These are phyloP conservation scores for Fraxinus nigra DNA, from an alignment of 305 asterid species.

Conservation along the genomic window DNA sequence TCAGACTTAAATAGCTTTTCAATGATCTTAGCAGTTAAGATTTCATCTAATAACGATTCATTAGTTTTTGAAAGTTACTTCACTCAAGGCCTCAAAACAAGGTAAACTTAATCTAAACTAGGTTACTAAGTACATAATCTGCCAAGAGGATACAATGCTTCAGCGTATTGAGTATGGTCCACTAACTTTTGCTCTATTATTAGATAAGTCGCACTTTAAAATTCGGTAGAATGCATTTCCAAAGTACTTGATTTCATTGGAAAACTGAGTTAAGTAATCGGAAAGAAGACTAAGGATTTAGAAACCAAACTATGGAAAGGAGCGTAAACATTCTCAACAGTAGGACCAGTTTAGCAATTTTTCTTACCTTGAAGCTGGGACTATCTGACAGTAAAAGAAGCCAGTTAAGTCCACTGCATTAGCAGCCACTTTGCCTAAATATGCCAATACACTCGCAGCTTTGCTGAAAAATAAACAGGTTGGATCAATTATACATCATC, in stretches of 20 bases:
- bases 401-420: conserved; percentile 74
- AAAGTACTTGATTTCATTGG: background rate
- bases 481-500: conserved; percentile 8
- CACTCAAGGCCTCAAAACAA: background rate
- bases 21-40: background rate
- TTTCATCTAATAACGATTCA: background rate
- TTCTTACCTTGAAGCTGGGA: conserved; percentile 47
- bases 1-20: background rate
- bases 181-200: background rate
- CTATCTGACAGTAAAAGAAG: conserved; percentile 62
- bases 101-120: background rate
- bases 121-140: background rate
- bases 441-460: conserved; percentile 59
- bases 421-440: conserved; percentile 69
- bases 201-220: background rate
- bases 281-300: background rate
- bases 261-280: background rate
- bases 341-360: conserved; percentile 20
- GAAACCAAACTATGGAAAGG: background rate
- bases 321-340: conserved; percentile 27
- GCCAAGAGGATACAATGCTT: background rate
- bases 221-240: background rate
- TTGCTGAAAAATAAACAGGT: conserved; percentile 47
- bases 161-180: background rate
- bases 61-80: background rate